Conservation (phyloP, 805 yeast genomes). For the Yamadazyma scolyti region DNA sequence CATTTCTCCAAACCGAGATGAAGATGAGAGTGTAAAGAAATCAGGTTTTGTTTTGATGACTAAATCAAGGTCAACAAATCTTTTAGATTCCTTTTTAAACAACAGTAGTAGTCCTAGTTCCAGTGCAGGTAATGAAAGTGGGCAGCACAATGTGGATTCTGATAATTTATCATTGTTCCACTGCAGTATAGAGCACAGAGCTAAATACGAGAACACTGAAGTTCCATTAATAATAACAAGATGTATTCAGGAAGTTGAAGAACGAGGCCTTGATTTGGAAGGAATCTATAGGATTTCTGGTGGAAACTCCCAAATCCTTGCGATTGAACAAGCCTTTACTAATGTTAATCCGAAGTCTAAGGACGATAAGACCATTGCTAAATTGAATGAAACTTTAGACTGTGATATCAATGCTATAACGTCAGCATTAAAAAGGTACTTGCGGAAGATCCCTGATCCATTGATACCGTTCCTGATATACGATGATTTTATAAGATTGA, state of each 20-base stretch:
- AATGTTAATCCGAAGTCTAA: constrained; percentile 16
- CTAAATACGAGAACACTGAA: constrained; percentile 53
- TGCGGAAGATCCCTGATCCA: constrained; percentile 82
- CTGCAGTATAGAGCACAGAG: constrained; percentile 60
- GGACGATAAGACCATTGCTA: constrained; percentile 31
- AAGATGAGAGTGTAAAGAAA: constrained; percentile 7
- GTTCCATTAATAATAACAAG: constrained; percentile 71
- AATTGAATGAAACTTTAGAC: constrained; percentile 27
- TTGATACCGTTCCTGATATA: constrained; percentile 70
- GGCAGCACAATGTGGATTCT: constrained; percentile 12
- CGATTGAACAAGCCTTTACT: constrained; percentile 39
- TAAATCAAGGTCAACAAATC: constrained; percentile 47
- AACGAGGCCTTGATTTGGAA: constrained; percentile 69
- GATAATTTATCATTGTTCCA: constrained; percentile 31
- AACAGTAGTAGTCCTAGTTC: constrained; percentile 2
- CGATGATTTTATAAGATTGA: constrained; percentile 57
- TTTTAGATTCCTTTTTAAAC: constrained; percentile 32
- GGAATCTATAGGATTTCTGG: constrained; percentile 93
- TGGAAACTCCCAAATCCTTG: constrained; percentile 61
- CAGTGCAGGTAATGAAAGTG: constrained; percentile 2
- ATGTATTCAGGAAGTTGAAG: constrained; percentile 76
- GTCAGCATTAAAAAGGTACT: constrained; percentile 80
- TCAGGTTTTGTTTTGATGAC: constrained; percentile 13
- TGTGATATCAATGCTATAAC: constrained; percentile 87
- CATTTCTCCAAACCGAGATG: constrained; percentile 5